Percentiles rank a stretch among this genome's conserved stretches.
Evolutionary conservation across 768 basidiomycete species (phyloP).

Genomic region (Suillus alpinus): DNA sequence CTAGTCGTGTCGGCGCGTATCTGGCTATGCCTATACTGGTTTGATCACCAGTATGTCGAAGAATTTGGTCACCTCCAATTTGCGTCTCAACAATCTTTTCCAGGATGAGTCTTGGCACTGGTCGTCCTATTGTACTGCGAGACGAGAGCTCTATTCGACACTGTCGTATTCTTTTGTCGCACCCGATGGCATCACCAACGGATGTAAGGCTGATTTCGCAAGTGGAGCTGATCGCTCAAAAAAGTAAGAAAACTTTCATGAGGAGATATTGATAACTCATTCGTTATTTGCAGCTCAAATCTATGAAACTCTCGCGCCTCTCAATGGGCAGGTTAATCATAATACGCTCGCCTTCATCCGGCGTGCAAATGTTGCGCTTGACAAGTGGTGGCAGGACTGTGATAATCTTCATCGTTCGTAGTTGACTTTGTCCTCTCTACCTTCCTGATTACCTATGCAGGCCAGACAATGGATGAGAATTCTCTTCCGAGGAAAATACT

Average conservation of each 20-base stretch:
- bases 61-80: not conserved
- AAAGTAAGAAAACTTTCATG: constrained; percentile 54
- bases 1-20: constrained; percentile 88
- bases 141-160: constrained; percentile 87
- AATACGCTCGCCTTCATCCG: constrained; percentile 85
- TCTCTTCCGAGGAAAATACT: constrained; percentile 84
- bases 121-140: constrained; percentile 83
- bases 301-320: constrained; percentile 82
- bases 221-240: constrained; percentile 88
- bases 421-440: constrained; percentile 1
- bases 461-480: constrained; percentile 80
- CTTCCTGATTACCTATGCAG: constrained; percentile 32
- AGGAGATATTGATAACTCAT: constrained; percentile 5
- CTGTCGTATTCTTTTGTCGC: constrained; percentile 75
- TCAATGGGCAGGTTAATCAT: constrained; percentile 84
- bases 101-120: constrained; percentile 90
- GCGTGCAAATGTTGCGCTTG: constrained; percentile 80
- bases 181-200: constrained; percentile 86
- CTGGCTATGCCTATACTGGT: constrained; percentile 95
- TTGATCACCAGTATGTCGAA: constrained; percentile 82
- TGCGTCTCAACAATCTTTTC: constrained; percentile 14
- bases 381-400: constrained; percentile 90
- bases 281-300: constrained; percentile 68
- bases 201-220: constrained; percentile 86
- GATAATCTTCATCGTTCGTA: constrained; percentile 76